These are phyloP conservation scores for Diaporthe velutina DNA, from an alignment of 2,329 filamentous ascomycete genomes.

Conservation along the genomic window DNA sequence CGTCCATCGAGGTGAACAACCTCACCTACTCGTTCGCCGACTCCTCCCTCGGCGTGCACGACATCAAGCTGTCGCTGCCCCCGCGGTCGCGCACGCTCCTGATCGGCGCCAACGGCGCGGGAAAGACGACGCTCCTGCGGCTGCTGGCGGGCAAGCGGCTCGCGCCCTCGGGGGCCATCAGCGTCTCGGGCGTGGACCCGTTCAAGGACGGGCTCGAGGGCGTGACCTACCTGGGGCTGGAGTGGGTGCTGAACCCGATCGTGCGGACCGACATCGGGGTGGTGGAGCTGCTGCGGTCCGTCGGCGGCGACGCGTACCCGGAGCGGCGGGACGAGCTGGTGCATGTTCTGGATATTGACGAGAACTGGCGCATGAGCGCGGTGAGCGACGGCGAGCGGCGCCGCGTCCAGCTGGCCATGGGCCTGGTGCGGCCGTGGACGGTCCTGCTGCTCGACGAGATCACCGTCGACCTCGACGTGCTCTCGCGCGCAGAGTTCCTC, in stretches of 20 bases:
- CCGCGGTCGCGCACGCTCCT: constrained; percentile 88
- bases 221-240: constrained; percentile 95
- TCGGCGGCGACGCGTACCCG: constrained; percentile 88
- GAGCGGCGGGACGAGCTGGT: constrained; percentile 89
- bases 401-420: constrained; percentile 96
- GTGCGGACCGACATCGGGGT: constrained; percentile 96
- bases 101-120: constrained; percentile 96
- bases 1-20: constrained; percentile 78
- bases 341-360: constrained; percentile 89
- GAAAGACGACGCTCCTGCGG: constrained; percentile 95
- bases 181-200: constrained; percentile 86
- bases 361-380: constrained; percentile 94
- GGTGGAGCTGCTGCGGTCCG: constrained; percentile 82
- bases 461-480: constrained; percentile 93
- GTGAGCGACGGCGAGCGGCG: constrained; percentile 93
- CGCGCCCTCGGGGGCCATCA: constrained; percentile 80
- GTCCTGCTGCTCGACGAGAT: constrained; percentile 95
- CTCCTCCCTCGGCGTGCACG: constrained; percentile 80
- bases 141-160: constrained; percentile 96
- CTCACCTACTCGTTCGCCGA: constrained; percentile 93
- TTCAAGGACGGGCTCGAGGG: constrained; percentile 92
- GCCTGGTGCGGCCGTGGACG: constrained; percentile 89
- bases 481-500: constrained; percentile 87
- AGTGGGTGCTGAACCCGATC: constrained; percentile 98
- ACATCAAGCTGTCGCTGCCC: constrained; percentile 83